phyloP scores from a whole-genome alignment of 176 grass and related monocot species.

The Bolboschoenus planiculmis region DNA sequence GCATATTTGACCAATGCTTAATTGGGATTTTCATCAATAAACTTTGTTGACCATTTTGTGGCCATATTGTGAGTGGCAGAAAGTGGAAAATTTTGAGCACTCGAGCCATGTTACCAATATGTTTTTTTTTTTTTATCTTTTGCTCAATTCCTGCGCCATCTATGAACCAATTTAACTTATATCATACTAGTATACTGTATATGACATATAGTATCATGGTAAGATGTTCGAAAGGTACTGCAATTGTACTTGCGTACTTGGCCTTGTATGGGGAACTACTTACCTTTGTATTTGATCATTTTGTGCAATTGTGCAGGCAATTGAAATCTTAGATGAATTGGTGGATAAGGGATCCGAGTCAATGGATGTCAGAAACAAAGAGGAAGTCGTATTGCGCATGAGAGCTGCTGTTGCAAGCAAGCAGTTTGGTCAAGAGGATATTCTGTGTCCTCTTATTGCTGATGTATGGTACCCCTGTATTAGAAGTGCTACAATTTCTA shows the following conservation, averaged over 20 bases:
- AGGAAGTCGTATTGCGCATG: constrained; percentile 73
- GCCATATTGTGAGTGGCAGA: neutral
- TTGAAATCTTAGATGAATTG: constrained; percentile 71
- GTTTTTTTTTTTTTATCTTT: too few relatives aligned
- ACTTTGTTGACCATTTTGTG: neutral
- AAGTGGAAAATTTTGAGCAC: neutral
- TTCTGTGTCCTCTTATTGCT: constrained; percentile 79
- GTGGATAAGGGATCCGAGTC: constrained; percentile 83
- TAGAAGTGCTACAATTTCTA: neutral
- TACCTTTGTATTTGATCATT: constrained; percentile 11
- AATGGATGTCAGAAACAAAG: constrained; percentile 86
- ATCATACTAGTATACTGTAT: neutral
- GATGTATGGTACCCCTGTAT: constrained; percentile 51
- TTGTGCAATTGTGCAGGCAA: constrained; percentile 25
- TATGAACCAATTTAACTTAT: neutral
- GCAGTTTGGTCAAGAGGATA: constrained; percentile 80
- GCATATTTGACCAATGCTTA: neutral
- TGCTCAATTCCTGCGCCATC: neutral
- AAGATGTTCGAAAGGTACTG: neutral
- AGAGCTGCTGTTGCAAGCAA: constrained; percentile 94
- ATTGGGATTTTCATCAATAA: neutral
- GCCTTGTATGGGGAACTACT: neutral
- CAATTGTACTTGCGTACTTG: neutral
- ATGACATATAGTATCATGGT: neutral
- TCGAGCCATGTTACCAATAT: neutral